Base-by-base conservation (phyloP, 768 basidiomycete genomes). In the Vararia minispora region DNA sequence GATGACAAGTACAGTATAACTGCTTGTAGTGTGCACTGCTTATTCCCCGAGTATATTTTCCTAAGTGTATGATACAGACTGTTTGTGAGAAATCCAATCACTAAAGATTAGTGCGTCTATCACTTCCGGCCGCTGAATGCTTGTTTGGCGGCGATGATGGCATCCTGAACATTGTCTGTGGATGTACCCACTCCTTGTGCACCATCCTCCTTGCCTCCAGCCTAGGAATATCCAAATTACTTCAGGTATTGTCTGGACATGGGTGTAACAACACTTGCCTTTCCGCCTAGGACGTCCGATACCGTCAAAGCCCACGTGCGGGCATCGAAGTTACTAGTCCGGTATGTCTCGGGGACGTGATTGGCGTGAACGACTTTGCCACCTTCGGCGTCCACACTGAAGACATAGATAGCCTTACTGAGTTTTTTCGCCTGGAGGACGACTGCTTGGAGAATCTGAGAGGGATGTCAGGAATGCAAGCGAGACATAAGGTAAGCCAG, bases 191-290 rank as follows among this genome's bases (percentile, higher is more conserved):
- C 77, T 18, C 95, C 95, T 53, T 92, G 89, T 2, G 84, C 83
- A 39, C 74, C 71, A 26, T 98, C 95, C 42, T 88, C 88, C 60
- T 92, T 97, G 11, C 95, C 95, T 39, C 95, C 95, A 36, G 89
- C 89, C 88, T 91, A 40, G 31, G 23, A 7, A 31, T 36, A 36
- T 16, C 8, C 33, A 6, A 36, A 12, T 26, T 4, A 32, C 26
- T 16, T 31, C 5, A 10, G 18, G 29, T 8, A 22, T 3, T 7
- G n/a, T 12, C n/a, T n/a, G n/a, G 20, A 14, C 2, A 9, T 4
- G 7, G 21, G 12, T 5, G 4, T 11, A 8, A 35, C 18, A 13
- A 1, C 3, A 51, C 63, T 50, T 50, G 88, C 90, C 77, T 94
- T 98, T 29, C 95, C 95, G 18, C 92, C 91, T 8, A 98, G 50